Conservation (phyloP, 2,329 filamentous ascomycete species). For the Sporothrix sp. region DNA sequence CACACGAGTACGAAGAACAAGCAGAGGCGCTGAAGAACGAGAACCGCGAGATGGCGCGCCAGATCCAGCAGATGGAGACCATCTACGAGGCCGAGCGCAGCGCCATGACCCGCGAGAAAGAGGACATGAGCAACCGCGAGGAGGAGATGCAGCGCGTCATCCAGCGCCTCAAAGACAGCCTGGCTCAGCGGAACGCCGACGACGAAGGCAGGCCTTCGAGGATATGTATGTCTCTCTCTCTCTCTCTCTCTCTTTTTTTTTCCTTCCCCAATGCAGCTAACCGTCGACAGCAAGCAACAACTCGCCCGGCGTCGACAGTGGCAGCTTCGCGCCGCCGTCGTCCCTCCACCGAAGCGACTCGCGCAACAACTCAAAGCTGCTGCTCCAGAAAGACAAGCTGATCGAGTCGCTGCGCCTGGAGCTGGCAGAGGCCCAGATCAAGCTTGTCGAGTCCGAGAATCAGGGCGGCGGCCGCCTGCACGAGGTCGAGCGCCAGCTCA, state of each 20-base stretch:
- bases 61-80: conserved; percentile 82
- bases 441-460: conserved; percentile 88
- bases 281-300: conserved; percentile 35
- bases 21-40: conserved; percentile 74
- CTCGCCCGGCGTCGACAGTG: conserved; percentile 60
- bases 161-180: conserved; percentile 79
- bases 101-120: conserved; percentile 82
- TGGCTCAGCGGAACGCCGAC: conserved; percentile 61
- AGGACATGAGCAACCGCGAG: conserved; percentile 72
- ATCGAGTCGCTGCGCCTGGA: conserved; percentile 89
- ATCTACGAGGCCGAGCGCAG: conserved; percentile 88
- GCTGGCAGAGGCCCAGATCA: conserved; percentile 89
- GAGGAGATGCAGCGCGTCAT: conserved; percentile 88
- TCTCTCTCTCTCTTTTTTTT: background rate
- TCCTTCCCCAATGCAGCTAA: conserved; percentile 6
- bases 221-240: conserved; percentile 34
- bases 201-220: conserved; percentile 50
- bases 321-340: conserved; percentile 77
- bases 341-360: conserved; percentile 82
- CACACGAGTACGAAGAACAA: conserved; percentile 78
- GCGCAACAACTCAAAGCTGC: conserved; percentile 76
- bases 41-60: conserved; percentile 70
- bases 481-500: conserved; percentile 80
- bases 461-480: conserved; percentile 77
- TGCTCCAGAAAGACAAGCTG: conserved; percentile 91